Percentiles rank a stretch among this genome's conserved stretches.
Conservation (phyloP, 148 eudicot genomes). For the Rhododendron mucronatum region DNA sequence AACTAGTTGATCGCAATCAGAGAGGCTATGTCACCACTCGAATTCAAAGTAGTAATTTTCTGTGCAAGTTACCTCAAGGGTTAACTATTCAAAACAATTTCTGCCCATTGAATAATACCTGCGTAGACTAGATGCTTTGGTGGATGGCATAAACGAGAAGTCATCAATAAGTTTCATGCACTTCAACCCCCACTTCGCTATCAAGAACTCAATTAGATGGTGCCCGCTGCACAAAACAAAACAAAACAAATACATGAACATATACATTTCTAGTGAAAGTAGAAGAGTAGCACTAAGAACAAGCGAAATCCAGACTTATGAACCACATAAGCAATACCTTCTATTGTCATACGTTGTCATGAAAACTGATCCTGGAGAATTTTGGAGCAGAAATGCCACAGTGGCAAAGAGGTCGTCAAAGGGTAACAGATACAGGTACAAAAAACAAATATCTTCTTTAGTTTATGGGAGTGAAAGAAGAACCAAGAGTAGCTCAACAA, state of each 20-base stretch:
- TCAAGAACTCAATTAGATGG: constrained; percentile 85
- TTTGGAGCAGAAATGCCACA: constrained; percentile 80
- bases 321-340: constrained; percentile 6
- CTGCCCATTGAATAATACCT: constrained; percentile 90
- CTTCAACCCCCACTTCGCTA: constrained; percentile 87
- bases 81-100: constrained; percentile 45
- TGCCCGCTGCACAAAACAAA: constrained; percentile 61
- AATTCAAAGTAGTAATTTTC: neutral
- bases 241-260: neutral
- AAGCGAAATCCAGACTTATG: neutral
- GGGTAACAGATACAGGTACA: constrained; percentile 34
- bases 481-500: neutral
- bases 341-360: constrained; percentile 85
- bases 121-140: constrained; percentile 64
- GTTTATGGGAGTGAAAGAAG: neutral
- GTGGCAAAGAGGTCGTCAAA: constrained; percentile 94
- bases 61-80: neutral
- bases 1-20: neutral
- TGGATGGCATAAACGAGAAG: constrained; percentile 72
- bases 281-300: neutral
- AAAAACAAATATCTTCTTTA: constrained; percentile 8
- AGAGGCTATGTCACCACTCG: neutral
- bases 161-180: constrained; percentile 71
- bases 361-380: constrained; percentile 66
- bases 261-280: neutral